These are phyloP conservation scores for Paraleonurus japonicus DNA, from an alignment of 257 asterid species.

Conservation along the genomic window DNA sequence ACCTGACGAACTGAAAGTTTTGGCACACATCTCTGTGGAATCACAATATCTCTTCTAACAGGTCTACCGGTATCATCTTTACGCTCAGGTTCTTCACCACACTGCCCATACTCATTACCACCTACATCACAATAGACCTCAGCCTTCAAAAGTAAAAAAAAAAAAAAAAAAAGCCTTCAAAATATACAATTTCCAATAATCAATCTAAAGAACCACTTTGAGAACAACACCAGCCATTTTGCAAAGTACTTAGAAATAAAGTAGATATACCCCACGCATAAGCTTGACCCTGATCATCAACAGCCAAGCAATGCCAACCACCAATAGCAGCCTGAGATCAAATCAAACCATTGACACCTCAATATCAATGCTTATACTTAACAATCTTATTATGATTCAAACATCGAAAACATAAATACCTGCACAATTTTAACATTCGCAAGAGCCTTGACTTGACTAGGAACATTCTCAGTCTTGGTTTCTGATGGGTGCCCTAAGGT, in stretches of 20 bases:
- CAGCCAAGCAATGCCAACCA: conserved; percentile 99
- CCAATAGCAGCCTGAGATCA: conserved; percentile 92
- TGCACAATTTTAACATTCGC: conserved; percentile 80
- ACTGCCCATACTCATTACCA: conserved; percentile 98
- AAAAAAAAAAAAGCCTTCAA: not conserved
- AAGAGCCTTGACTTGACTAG: conserved; percentile 88
- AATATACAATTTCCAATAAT: conserved; percentile 10
- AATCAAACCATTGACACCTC: conserved; percentile 17
- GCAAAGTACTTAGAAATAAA: not conserved
- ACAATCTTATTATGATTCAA: not conserved
- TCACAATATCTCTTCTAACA: conserved; percentile 88
- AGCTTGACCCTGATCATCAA: conserved; percentile 93
- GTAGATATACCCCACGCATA: conserved; percentile 88
- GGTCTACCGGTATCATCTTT: conserved; percentile 85
- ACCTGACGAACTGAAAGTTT: conserved; percentile 96
- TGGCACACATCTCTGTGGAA: conserved; percentile 88
- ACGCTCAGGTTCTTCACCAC: conserved; percentile 99
- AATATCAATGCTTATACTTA: not conserved
- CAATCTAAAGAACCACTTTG: conserved; percentile 2
- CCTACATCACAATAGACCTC: conserved; percentile 48
- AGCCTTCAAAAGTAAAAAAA: conserved; percentile 18
- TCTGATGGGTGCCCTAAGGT: conserved; percentile 93
- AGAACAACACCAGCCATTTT: not conserved
- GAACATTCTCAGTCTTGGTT: conserved; percentile 86
- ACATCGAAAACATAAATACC: conserved; percentile 40